Base-by-base conservation (phyloP, 345 rosid genomes). In the Ceriops tagal region DNA sequence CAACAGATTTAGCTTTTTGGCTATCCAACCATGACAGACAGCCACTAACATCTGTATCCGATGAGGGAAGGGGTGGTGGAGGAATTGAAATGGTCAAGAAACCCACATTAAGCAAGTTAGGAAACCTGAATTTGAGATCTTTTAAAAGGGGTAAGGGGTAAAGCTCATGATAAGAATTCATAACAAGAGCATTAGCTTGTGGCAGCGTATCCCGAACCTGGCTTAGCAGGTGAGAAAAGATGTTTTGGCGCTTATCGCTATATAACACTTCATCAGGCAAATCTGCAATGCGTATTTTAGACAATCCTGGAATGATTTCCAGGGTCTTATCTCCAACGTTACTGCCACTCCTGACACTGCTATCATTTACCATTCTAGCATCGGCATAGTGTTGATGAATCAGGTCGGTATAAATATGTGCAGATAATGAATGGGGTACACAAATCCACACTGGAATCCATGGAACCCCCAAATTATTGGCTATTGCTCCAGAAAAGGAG, bases 11-110 rank as follows among this genome's bases (percentile, higher is more conserved):
- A 5, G 77, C 53, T 1, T 79, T n/a, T 53, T 70, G 80, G 64
- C 57, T 63, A 60, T 81, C 81, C 0, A 89, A 57, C 93, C 92
- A 91, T n/a, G 76, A 66, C 67, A 89, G 71, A 63, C 93, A 88
- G 0, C 84, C 77, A 9, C 82, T 75, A 21, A 63, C 52, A 66
- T 89, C 93, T 0, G 57, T 18, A 28, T 53, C 47, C 5, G 85
- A 55, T 19, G 56, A 70, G 9, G 62, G 67, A 3, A 26, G 51
- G 6, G 66, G 62, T 8, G 67, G 47, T 0, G 78, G 75, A 1
- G 75, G 77, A 9, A 81, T 30, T 13, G 83, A 76, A 19, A 57
- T 18, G 21, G 84, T 62, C 27, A 72, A 10, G 21, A 59, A 72
- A 22, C 76, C 76, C 26, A 59, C 58, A 8, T 66, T 65, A 10